Conservation (phyloP, 148 eudicot genomes). For the Rhododendron kiyosumense region DNA sequence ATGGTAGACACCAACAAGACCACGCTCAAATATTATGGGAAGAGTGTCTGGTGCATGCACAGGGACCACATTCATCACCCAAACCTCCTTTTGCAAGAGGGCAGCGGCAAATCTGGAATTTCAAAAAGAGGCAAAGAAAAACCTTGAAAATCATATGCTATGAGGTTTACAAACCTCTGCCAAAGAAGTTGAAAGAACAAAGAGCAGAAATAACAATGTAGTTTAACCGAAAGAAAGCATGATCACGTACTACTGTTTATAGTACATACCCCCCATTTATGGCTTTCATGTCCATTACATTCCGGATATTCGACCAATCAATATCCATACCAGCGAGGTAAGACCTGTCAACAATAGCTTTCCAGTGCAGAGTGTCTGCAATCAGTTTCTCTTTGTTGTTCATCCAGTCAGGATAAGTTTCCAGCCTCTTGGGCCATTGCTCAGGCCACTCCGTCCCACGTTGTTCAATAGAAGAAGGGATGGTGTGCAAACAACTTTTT, state of each 20-base stretch:
- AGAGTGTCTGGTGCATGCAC: slow-evolving; percentile 94
- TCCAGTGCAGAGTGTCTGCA: slow-evolving; percentile 82
- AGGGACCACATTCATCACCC: slow-evolving; percentile 98
- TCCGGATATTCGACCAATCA: slow-evolving; percentile 81
- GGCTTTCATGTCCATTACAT: slow-evolving; percentile 98
- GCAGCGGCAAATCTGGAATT: slow-evolving; percentile 91
- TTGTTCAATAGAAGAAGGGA: slow-evolving; percentile 80
- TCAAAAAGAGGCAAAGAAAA: neutral
- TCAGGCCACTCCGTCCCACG: slow-evolving; percentile 96
- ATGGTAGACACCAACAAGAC: slow-evolving; percentile 84
- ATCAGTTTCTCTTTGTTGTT: slow-evolving; percentile 65
- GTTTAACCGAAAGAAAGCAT: neutral
- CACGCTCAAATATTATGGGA: slow-evolving; percentile 85
- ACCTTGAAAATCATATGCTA: neutral
- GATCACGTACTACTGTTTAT: neutral
- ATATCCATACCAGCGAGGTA: slow-evolving; percentile 81
- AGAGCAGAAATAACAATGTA: neutral
- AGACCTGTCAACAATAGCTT: slow-evolving; percentile 68
- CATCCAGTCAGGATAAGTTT: slow-evolving; percentile 89
- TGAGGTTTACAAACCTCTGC: neutral
- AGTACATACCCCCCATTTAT: slow-evolving; percentile 78
- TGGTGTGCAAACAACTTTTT: slow-evolving; percentile 58
- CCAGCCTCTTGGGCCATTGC: slow-evolving; percentile 95
- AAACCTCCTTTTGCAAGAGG: slow-evolving; percentile 60
- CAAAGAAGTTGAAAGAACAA: neutral